Base-by-base conservation (phyloP, 208 protist species). In the Spongospora subterranea region DNA sequence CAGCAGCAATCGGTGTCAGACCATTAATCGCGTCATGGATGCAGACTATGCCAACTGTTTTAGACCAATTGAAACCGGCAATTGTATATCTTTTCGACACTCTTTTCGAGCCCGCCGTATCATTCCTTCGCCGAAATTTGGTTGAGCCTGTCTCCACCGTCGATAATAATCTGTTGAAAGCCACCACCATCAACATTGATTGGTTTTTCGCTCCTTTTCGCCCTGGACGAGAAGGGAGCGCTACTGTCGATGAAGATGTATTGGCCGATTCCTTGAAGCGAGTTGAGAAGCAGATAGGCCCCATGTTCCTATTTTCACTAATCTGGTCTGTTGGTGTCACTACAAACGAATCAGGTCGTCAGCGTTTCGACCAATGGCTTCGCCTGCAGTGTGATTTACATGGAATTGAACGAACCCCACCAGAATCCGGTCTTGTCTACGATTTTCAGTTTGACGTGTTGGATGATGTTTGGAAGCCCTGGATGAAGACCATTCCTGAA, bases 271-370 rank as follows among this genome's bases (percentile, higher is more conserved):
- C n/a, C 35, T 20, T 6, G 17, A n/a, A 6, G n/a, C 71, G 6
- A 20, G 17, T 82, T 17, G 71, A 43, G n/a, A 82, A 6, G 17
- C 46, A 64, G 32, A 90, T 76, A 20, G 71, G 71, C 13, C 89
- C 89, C 6, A 93, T 98, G 0, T 98, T 99, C 77, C 91, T 99
- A 91, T 99, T 99, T 93, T 90, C 96, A 39, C 92, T 99, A 53
- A 95, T 98, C 11, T 99, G 98, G 98, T 98, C 96, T 53, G 96
- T 99, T 88, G 98, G 98, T n/a, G 97, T 95, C 20, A 98, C 97
- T 0, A 96, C 96, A 46, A 96, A 99, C 92, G 93, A 93, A 45
- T 91, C 93, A 13, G 97, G 97, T 60, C 95, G 97, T 11, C 92
- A 94, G 60, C 93, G 92, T 1, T 99, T 99, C 93, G 97, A 99